Evolutionary conservation across 2,329 filamentous ascomycete genomes (phyloP).

Genomic region (Paraphoma chrysanthemicola): DNA sequence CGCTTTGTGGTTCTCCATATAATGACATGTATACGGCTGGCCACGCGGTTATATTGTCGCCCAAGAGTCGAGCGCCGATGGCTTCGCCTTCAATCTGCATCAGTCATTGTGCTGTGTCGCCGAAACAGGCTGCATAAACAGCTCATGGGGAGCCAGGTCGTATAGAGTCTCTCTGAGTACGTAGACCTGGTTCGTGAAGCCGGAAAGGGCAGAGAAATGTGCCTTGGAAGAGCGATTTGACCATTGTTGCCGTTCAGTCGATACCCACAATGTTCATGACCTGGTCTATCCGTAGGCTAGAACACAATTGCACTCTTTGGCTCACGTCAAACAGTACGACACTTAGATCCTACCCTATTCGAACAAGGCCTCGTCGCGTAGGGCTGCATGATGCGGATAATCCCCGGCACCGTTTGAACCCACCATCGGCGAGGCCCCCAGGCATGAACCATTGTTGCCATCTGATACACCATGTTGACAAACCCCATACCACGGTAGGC

Average conservation of each 20-base stretch:
- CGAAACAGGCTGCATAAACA: no score
- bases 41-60: background rate
- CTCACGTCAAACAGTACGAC: background rate
- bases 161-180: no score
- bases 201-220: background rate
- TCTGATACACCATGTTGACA: constrained; percentile 20
- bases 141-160: no score
- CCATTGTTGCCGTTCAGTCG: background rate
- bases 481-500: constrained; percentile 11
- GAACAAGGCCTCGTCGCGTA: background rate
- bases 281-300: background rate
- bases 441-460: constrained; percentile 14
- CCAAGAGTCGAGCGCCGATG: background rate
- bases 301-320: background rate
- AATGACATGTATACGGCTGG: background rate
- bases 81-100: background rate
- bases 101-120: background rate
- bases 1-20: background rate
- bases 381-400: constrained; percentile 10
- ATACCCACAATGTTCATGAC: background rate
- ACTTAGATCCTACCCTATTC: background rate
- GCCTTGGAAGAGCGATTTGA: background rate
- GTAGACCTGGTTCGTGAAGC: no score
- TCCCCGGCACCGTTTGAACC: background rate
- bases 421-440: constrained; percentile 3